Percentiles rank a stretch among this genome's conserved stretches.
These are phyloP conservation scores for Candida awuae DNA, from an alignment of 805 yeast species.

Conservation along the genomic window DNA sequence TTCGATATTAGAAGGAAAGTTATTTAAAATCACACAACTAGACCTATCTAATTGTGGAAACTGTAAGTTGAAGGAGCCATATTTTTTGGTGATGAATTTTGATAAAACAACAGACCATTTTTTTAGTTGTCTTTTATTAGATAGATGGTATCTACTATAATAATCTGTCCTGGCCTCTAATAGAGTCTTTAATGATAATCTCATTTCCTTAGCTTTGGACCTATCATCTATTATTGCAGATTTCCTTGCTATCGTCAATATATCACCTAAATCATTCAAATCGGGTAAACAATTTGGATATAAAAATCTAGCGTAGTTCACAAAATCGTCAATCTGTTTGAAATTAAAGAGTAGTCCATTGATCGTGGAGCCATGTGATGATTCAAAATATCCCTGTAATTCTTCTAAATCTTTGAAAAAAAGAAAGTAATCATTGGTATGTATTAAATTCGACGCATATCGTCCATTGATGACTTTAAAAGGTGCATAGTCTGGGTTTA, in stretches of 20 bases:
- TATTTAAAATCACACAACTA: constrained; percentile 33
- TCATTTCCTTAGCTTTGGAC: neutral
- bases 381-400: neutral
- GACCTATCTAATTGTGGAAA: constrained; percentile 4
- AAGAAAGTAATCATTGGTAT: constrained; percentile 45
- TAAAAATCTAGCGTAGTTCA: constrained; percentile 21
- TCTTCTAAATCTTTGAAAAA: constrained; percentile 36
- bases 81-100: neutral
- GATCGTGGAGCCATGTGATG: neutral
- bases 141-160: neutral
- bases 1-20: constrained; percentile 39
- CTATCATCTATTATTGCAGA: neutral
- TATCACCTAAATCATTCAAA: constrained; percentile 7
- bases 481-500: neutral
- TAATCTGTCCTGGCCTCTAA: neutral
- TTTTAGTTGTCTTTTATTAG: neutral
- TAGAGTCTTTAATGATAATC: neutral
- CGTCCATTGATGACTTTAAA: constrained; percentile 38
- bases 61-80: neutral
- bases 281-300: constrained; percentile 19
- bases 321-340: constrained; percentile 30
- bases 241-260: neutral
- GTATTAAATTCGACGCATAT: constrained; percentile 35
- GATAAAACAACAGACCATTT: neutral
- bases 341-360: constrained; percentile 39